A percentile compares a stretch with the other conserved stretches of the same genome.
Conservation (phyloP, 768 basidiomycete genomes). For the Sporobolomyces phaffii region DNA sequence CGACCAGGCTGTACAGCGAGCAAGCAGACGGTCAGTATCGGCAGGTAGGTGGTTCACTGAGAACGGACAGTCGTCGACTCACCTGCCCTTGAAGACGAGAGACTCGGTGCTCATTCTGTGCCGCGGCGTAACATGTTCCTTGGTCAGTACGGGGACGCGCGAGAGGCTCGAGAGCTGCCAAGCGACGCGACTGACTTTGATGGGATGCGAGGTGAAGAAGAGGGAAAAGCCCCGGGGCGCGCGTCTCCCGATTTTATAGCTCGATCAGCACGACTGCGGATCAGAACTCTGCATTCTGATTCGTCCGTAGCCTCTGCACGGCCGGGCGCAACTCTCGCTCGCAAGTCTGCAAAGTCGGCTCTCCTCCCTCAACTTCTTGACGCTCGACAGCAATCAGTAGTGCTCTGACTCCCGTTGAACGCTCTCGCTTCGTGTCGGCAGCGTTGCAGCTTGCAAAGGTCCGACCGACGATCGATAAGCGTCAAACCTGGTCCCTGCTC, state of each 20-base stretch:
- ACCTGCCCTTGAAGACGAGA: slow-evolving; percentile 37
- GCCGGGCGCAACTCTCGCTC: too few relatives aligned
- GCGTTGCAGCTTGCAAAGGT: too few relatives aligned
- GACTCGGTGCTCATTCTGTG: slow-evolving; percentile 27
- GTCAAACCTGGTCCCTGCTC: too few relatives aligned
- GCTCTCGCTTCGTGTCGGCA: too few relatives aligned
- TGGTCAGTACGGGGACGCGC: background rate
- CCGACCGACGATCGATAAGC: too few relatives aligned
- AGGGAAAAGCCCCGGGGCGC: too few relatives aligned
- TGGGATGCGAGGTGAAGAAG: slow-evolving; percentile 12
- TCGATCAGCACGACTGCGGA: background rate
- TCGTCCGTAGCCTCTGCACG: background rate
- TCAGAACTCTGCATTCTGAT: background rate
- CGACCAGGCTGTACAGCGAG: slow-evolving; percentile 26
- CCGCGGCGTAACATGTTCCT: background rate
- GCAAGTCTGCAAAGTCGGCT: too few relatives aligned
- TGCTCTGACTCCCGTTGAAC: too few relatives aligned
- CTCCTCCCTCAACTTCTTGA: too few relatives aligned
- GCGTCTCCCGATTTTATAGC: too few relatives aligned
- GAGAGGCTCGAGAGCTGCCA: background rate
- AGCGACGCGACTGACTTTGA: slow-evolving; percentile 1
- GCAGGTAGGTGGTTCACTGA: too few relatives aligned
- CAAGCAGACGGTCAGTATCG: background rate
- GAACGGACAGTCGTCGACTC: background rate
- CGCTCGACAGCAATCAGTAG: too few relatives aligned